phyloP scores from a whole-genome alignment of 2,329 filamentous ascomycete genomes.

The Didymella arachidicola region DNA sequence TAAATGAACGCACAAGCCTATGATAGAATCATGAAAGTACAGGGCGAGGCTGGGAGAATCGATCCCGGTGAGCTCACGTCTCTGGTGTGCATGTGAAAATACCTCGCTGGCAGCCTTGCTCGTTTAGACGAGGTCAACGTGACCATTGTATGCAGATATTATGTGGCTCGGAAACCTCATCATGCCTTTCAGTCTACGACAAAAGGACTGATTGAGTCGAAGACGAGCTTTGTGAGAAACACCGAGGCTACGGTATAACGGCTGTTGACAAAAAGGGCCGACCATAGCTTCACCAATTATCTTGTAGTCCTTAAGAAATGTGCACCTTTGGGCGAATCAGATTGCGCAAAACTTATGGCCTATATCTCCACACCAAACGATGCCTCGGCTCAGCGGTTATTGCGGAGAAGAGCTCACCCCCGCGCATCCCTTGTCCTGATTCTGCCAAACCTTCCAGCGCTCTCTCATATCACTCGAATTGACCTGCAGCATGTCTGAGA shows the following conservation, averaged over 20 bases:
- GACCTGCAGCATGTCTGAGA: slow-evolving; percentile 47
- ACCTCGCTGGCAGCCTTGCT: no score
- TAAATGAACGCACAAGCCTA: no score
- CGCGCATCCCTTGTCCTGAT: slow-evolving; percentile 23
- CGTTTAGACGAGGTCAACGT: no score
- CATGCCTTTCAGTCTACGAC: no score
- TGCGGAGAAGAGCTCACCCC: slow-evolving; percentile 29
- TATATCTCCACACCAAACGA: background rate
- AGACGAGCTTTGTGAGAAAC: no score
- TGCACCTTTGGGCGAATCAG: background rate
- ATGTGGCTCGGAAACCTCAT: no score
- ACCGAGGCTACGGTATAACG: background rate
- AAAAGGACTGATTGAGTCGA: no score
- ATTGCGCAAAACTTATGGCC: background rate
- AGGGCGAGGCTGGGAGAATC: no score
- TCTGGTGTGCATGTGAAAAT: no score
- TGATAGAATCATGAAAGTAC: no score
- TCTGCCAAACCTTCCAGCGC: slow-evolving; percentile 26
- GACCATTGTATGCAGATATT: no score
- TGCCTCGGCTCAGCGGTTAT: slow-evolving; percentile 29
- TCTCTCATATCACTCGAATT: slow-evolving; percentile 17
- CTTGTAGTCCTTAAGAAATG: background rate
- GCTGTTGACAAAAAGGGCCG: background rate
- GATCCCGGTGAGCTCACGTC: no score
- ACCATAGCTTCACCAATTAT: background rate